phyloP scores from a whole-genome alignment of 495 filamentous ascomycete genomes.

The Penicillium parvum region DNA sequence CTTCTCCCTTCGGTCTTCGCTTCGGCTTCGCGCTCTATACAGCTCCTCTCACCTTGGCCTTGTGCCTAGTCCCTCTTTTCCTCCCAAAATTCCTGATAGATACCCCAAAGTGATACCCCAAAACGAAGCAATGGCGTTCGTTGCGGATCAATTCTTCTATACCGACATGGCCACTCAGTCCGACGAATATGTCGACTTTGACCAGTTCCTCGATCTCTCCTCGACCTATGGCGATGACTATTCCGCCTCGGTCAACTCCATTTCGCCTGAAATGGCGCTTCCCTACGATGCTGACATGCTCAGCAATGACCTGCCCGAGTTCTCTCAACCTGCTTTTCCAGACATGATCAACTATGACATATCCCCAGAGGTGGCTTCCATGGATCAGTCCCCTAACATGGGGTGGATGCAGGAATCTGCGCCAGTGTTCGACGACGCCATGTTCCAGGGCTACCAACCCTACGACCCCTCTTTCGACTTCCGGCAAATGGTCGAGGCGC shows the following conservation, averaged over 20 bases:
- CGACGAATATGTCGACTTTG: slow-evolving; percentile 37
- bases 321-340: slow-evolving; percentile 24
- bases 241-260: slow-evolving; percentile 30
- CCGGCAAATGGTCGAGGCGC: slow-evolving; percentile 39
- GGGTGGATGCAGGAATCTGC: slow-evolving; percentile 22
- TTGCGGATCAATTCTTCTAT: slow-evolving; percentile 21
- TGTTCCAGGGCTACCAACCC: slow-evolving; percentile 20
- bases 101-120: slow-evolving; percentile 5
- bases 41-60: not conserved
- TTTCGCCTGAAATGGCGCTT: slow-evolving; percentile 34
- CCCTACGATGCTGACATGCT: slow-evolving; percentile 25
- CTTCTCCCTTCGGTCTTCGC: slow-evolving; percentile 4
- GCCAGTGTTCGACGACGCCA: slow-evolving; percentile 24
- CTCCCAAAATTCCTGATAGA: not conserved
- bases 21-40: not conserved
- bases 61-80: slow-evolving; percentile 9
- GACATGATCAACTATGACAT: slow-evolving; percentile 27
- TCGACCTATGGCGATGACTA: slow-evolving; percentile 29
- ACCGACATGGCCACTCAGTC: slow-evolving; percentile 10
- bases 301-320: slow-evolving; percentile 16
- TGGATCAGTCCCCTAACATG: slow-evolving; percentile 18
- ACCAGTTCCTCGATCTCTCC: slow-evolving; percentile 37
- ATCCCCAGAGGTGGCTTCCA: slow-evolving; percentile 17
- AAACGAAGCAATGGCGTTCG: slow-evolving; percentile 20
- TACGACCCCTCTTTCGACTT: slow-evolving; percentile 24